phyloP scores from a whole-genome alignment of 2,329 filamentous ascomycete genomes.

The Cladophialophora bantiana region DNA sequence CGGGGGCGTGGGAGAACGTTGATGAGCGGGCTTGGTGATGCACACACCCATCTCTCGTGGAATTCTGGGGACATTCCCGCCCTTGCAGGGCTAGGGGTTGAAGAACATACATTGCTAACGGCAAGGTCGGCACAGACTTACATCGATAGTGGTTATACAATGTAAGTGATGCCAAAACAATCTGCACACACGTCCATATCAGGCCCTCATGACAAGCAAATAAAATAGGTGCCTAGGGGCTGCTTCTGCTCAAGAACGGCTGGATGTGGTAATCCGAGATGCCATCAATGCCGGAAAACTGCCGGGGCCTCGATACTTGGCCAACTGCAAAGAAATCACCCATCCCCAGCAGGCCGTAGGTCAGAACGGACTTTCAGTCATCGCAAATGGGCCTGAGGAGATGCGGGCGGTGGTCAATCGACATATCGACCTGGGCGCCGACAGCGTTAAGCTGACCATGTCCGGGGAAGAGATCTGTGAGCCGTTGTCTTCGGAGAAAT shows the following conservation, averaged over 20 bases:
- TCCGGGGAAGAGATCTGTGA: slow-evolving; percentile 47
- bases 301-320: slow-evolving; percentile 56
- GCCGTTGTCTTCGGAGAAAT: slow-evolving; percentile 49
- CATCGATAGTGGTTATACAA: slow-evolving; percentile 59
- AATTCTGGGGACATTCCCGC: slow-evolving; percentile 53
- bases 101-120: slow-evolving; percentile 58
- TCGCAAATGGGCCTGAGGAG: slow-evolving; percentile 44
- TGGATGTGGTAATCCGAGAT: slow-evolving; percentile 57
- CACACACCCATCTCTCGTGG: slow-evolving; percentile 59
- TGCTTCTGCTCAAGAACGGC: slow-evolving; percentile 54
- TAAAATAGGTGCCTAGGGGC: slow-evolving; percentile 51
- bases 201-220: too few species aligned
- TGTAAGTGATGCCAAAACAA: slow-evolving; percentile 41
- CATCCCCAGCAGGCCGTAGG: slow-evolving; percentile 30
- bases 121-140: slow-evolving; percentile 53
- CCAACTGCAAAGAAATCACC: slow-evolving; percentile 59
- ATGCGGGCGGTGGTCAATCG: slow-evolving; percentile 51
- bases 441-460: slow-evolving; percentile 56
- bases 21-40: slow-evolving; percentile 58
- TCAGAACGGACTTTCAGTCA: too few species aligned
- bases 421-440: slow-evolving; percentile 49
- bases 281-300: slow-evolving; percentile 58
- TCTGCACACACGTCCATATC: neutral
- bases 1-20: slow-evolving; percentile 54
- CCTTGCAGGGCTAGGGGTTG: slow-evolving; percentile 53